Base-by-base conservation (phyloP, 2,329 filamentous ascomycete genomes). In the Zymoseptoria ardabiliae region DNA sequence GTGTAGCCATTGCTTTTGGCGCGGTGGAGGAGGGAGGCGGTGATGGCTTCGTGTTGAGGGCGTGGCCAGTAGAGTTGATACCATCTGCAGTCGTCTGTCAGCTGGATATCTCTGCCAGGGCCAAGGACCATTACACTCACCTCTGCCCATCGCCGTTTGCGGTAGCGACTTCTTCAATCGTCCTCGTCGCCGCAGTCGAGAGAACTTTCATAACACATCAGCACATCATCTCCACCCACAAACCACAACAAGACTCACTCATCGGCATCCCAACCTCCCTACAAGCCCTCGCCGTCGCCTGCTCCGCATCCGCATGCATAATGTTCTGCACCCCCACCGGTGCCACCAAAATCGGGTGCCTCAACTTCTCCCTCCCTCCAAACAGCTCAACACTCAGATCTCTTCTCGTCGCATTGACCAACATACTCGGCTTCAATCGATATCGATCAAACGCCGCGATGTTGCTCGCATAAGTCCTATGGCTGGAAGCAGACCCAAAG, bases 291-390 rank as follows among this genome's bases (percentile, higher is more conserved):
- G 87, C 85, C 0, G 85, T 80, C 0, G 85, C 87, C 1, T 80
- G 77, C 67, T 91, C 88, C 13, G 79, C 83, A 64, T 89, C 84
- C 0, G 76, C 70, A 65, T 91, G 86, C 68, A 88, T 85, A 30
- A 89, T 84, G 1, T 77, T 76, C 66, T 90, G 86, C 0, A 89
- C 85, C 0, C 88, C 88, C 1, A 91, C 78, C 0, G 88, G 88
- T 0, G 86, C 87, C 68, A 87, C 81, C 1, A 89, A 69, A 0
- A 88, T 64, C 0, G 85, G 85, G 6, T 45, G 17, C 17, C 17
- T 45, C 17, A 74, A 77, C 2, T 76, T 71, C 54, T 81, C 77
- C 52, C 72, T 72, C 35, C 74, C 71, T 0, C 78, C 79, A 48
- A 76, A 66, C 3, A 76, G 35, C 11, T 66, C 58, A 0, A 67